Conservation (phyloP, 2,329 filamentous ascomycete species). For the Hypomyces rosellus region DNA sequence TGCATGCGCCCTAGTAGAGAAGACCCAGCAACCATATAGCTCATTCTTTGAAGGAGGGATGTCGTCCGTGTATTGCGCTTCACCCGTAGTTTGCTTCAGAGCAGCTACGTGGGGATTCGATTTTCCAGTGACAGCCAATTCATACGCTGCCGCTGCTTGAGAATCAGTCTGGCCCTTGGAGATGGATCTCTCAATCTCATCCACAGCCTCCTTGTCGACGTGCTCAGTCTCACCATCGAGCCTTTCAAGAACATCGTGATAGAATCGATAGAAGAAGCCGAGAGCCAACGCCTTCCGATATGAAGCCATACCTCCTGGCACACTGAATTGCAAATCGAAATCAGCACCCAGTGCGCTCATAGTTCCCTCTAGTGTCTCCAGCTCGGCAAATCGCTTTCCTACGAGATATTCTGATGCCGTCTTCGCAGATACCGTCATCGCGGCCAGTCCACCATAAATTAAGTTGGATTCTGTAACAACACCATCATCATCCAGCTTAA, state of each 20-base stretch:
- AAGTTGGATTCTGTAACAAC: conserved; percentile 69
- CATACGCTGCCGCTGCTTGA: conserved; percentile 67
- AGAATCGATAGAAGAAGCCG: conserved; percentile 95
- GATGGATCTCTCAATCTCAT: conserved; percentile 79
- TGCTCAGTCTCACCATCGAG: conserved; percentile 43
- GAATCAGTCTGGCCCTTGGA: conserved; percentile 76
- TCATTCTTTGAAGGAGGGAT: conserved; percentile 84
- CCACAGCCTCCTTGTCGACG: conserved; percentile 66
- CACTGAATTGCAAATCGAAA: conserved; percentile 82
- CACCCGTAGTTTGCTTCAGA: conserved; percentile 86
- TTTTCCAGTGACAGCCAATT: conserved; percentile 77
- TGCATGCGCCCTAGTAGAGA: conserved; percentile 84
- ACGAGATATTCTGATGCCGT: conserved; percentile 66
- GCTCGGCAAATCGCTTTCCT: conserved; percentile 73
- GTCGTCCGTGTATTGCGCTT: conserved; percentile 95
- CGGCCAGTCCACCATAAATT: conserved; percentile 93
- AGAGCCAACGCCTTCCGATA: conserved; percentile 87
- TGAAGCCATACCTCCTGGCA: conserved; percentile 95
- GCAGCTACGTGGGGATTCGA: conserved; percentile 84
- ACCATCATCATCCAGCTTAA: conserved; percentile 63
- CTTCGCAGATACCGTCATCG: conserved; percentile 81
- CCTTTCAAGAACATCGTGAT: conserved; percentile 73
- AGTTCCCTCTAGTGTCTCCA: conserved; percentile 76
- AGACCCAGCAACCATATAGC: conserved; percentile 77
- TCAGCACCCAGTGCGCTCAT: conserved; percentile 88